phyloP scores from a whole-genome alignment of 495 filamentous ascomycete genomes.

The Pyrenopolyporus hunteri region DNA sequence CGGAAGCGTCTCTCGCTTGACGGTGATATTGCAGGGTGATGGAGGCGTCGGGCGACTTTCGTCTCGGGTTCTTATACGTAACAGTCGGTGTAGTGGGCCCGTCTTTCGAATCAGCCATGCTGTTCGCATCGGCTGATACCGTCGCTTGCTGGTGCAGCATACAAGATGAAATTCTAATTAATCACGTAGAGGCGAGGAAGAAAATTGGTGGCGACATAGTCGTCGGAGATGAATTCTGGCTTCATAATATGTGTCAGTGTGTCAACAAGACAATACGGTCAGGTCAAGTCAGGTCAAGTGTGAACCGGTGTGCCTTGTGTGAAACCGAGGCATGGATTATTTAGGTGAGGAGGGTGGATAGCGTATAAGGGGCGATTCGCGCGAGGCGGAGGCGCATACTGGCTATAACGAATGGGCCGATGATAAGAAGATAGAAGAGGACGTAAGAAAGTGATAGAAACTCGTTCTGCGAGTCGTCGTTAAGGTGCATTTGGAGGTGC shows the following conservation, averaged over 20 bases:
- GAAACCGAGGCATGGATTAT: neutral
- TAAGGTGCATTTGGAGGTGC: constrained; percentile 22
- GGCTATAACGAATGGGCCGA: constrained; percentile 21
- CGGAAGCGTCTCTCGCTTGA: constrained; percentile 45
- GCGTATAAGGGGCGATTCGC: constrained; percentile 5
- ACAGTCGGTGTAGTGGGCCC: constrained; percentile 36
- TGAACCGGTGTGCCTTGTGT: neutral
- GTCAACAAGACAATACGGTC: constrained; percentile 3
- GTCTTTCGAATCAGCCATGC: constrained; percentile 37
- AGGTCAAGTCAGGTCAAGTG: neutral
- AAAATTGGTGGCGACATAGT: constrained; percentile 14
- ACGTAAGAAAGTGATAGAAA: constrained; percentile 30
- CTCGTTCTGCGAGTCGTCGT: constrained; percentile 20
- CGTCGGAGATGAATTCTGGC: neutral
- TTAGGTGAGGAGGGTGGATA: constrained; percentile 1
- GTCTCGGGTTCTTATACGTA: constrained; percentile 47
- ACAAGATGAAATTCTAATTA: neutral
- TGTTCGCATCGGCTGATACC: constrained; percentile 26
- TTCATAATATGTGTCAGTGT: constrained; percentile 15
- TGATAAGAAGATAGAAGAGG: neutral
- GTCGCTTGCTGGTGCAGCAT: constrained; percentile 26
- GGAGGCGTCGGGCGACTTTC: constrained; percentile 48
- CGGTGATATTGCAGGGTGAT: constrained; percentile 50
- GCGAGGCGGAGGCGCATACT: constrained; percentile 7
- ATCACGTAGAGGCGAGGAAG: constrained; percentile 6